Base-by-base conservation (phyloP, 139 green algal genomes). In the Coccomyxa sp. region DNA sequence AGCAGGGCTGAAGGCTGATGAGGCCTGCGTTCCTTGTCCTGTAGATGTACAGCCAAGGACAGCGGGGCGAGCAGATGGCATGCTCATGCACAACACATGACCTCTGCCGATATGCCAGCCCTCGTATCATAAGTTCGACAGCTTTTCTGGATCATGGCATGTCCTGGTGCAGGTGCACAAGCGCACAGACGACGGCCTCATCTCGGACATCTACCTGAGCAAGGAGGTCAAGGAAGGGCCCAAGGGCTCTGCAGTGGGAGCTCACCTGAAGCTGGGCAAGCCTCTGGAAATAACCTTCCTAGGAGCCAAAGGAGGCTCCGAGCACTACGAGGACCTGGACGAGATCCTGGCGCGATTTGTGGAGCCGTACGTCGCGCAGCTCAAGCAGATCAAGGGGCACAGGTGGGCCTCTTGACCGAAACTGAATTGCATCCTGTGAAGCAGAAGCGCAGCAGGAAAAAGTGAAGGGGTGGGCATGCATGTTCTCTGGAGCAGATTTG, bases 261-360 rank as follows among this genome's bases (percentile, higher is more conserved):
- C 64, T 39, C 73, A 86, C 68, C 79, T 91, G 6, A 50, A 72
- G 35, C 85, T 95, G 35, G 85, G 83, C 12, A 80, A 75, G 24
- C 91, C 90, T 7, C 86, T 95, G 2, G 82, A 33, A 8, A 85
- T 95, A 36, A 40, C 82, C 40, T 39, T 85, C 40, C 29, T 71
- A 34, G 64, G 64, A 14, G 64, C 24, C 64, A 37, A 84, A 37
- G 44, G 14, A 58, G 44, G 44, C 44, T 18, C 55, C 8, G 81
- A 90, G 83, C 78, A 55, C 35, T 96, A 86, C 78, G 92, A 96
- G 24, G 92, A 96, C 68, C 79, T 96, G 44, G 92, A 96, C 76
- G 92, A 96, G 73, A 76, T 97, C 16, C 68, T 87, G 12, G 84
- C 85, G 8, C 83, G 84, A 37, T 95, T 88, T 79, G 86, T 92